Base-by-base conservation (phyloP, 148 eudicot species). In the Rhododendron griersonianum region DNA sequence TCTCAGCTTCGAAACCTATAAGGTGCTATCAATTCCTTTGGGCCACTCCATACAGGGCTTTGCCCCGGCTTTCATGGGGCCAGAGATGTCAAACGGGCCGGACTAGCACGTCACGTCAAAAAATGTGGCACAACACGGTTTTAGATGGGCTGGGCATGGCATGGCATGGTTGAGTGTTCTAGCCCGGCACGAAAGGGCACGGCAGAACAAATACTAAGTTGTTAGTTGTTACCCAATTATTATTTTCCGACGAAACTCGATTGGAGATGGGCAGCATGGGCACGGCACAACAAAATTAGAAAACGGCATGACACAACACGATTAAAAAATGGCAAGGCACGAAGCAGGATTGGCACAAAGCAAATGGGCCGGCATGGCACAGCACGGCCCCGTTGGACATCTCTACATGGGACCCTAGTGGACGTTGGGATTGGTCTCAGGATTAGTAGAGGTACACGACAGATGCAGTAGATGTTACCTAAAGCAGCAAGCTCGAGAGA, bases 401-500 rank as follows among this genome's bases (percentile, higher is more conserved):
- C 67, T 21, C n/a, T 61, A 61, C 23, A 19, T 19, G 25, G 25
- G 10, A 8, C 67, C 10, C 67, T 7, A 61, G 7, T 61, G 69
- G 3, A 61, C 69, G 2, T 8, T 61, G 10, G 69, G 9, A 21
- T 61, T 61, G 4, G 57, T 53, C 18, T 53, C 57, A 14, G 18
- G 57, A 53, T 14, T 53, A 53, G 57, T 13, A 53, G 57, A 53
- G 57, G 16, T 53, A 14, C 57, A 53, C 57, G 3, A 53, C 4
- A 14, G 57, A 53, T 15, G 57, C 57, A 53, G 57, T 14, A 53
- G 15, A 55, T 1, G 6, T 28, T 88, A 96, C 96, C 98, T 87
- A 95, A 87, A 88, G 95, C 96, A 88, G 97, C 98, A 77, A 95
- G 96, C 90, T 93, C 93, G 89, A 91, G 45, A 8, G 99, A 94